phyloP scores from a whole-genome alignment of 495 filamentous ascomycete species.

The Aspergillus diversus region DNA sequence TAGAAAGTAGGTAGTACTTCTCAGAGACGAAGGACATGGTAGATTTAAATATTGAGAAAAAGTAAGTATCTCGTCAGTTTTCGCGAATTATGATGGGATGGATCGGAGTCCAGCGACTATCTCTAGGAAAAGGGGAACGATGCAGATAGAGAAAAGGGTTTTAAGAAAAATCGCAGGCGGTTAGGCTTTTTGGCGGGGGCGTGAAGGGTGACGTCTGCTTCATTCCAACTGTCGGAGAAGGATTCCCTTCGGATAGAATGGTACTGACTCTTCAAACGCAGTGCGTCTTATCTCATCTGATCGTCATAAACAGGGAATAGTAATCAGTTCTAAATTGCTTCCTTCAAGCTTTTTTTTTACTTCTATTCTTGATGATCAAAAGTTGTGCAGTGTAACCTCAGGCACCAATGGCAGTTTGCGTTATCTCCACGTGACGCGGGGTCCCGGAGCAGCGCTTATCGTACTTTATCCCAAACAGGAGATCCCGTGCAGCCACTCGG shows the following conservation, averaged over 20 bases:
- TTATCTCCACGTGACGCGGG: constrained; percentile 33
- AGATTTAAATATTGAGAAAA: constrained; percentile 7
- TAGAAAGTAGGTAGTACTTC: constrained; percentile 20
- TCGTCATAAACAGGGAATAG: no score
- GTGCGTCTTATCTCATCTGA: no score
- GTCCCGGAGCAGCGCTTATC: constrained; percentile 17
- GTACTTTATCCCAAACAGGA: not conserved
- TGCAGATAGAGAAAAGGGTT: constrained; percentile 13
- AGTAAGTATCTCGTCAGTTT: not conserved
- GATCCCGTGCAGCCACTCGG: not conserved
- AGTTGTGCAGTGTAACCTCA: constrained; percentile 7
- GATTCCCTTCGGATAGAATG: no score
- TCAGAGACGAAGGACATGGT: constrained; percentile 39
- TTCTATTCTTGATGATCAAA: not conserved
- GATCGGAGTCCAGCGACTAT: not conserved
- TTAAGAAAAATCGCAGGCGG: constrained; percentile 13
- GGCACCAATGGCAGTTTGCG: constrained; percentile 19
- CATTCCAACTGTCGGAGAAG: not conserved
- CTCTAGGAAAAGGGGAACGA: constrained; percentile 14
- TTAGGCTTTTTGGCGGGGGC: not conserved
- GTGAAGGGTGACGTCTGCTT: constrained; percentile 1
- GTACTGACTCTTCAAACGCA: no score
- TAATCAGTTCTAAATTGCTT: not conserved
- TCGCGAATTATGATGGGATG: constrained; percentile 17
- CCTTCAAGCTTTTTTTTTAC: not conserved